Evolutionary conservation across 139 green algal species (phyloP).

Genomic region (Tetraselmis chui): DNA sequence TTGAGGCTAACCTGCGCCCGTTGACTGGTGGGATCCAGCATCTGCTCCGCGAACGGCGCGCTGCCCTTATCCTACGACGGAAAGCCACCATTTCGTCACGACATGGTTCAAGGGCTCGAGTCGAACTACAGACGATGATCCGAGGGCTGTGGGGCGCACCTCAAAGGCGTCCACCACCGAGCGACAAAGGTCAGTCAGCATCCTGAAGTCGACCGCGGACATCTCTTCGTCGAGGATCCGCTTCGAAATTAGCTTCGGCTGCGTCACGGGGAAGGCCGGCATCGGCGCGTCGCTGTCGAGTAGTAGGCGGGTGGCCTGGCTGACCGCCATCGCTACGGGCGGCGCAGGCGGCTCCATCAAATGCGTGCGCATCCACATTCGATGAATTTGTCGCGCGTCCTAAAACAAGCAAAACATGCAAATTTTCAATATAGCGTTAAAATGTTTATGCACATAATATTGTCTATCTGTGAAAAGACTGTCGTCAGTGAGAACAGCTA

Average conservation of each 20-base stretch:
- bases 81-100: too few species aligned
- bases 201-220: background rate
- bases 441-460: too few species aligned
- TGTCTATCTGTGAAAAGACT: too few species aligned
- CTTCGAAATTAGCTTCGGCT: background rate
- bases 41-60: background rate
- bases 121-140: too few species aligned
- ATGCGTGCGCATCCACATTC: background rate
- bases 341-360: background rate
- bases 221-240: background rate
- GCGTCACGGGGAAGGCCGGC: background rate
- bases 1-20: background rate
- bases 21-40: background rate
- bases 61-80: background rate
- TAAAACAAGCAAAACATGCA: background rate
- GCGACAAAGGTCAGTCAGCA: background rate
- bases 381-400: background rate
- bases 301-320: background rate
- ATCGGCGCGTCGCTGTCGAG: background rate
- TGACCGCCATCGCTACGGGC: background rate
- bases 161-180: background rate
- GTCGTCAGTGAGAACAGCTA: too few species aligned
- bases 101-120: too few species aligned
- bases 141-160: background rate
- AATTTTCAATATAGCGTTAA: too few species aligned